These are phyloP conservation scores for Fusarium foetens DNA, from an alignment of 2,329 filamentous ascomycete genomes.

Conservation along the genomic window DNA sequence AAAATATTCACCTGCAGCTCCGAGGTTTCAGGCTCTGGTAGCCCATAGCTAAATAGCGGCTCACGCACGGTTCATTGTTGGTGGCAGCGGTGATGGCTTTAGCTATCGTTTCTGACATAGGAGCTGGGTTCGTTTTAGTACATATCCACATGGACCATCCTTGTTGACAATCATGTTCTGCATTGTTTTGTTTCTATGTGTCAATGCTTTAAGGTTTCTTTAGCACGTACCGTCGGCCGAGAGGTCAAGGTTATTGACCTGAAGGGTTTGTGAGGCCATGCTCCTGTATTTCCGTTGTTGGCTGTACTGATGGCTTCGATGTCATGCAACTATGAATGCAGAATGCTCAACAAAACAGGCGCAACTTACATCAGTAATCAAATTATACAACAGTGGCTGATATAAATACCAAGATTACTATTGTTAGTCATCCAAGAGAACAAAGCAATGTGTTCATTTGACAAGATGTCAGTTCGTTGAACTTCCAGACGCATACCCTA, in stretches of 20 bases:
- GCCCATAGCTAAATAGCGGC: slow-evolving; percentile 1
- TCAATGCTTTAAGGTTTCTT: slow-evolving; percentile 4
- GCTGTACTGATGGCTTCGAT: not conserved
- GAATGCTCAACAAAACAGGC: not conserved
- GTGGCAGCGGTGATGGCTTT: slow-evolving; percentile 28
- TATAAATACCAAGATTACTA: not conserved
- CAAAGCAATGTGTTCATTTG: not conserved
- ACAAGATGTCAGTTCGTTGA: not conserved
- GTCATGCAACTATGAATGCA: not conserved
- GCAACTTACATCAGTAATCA: too few relatives aligned
- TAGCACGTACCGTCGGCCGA: not conserved
- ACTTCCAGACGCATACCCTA: not conserved
- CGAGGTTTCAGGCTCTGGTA: slow-evolving; percentile 24
- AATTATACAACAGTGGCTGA: too few relatives aligned
- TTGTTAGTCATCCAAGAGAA: not conserved
- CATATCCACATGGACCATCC: slow-evolving; percentile 17
- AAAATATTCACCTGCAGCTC: not conserved
- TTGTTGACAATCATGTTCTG: slow-evolving; percentile 2
- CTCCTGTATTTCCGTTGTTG: not conserved
- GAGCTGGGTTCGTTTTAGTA: slow-evolving; percentile 2
- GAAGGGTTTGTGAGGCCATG: not conserved
- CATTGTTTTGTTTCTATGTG: not conserved
- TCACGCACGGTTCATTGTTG: slow-evolving; percentile 15
- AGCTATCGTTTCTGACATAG: slow-evolving; percentile 14
- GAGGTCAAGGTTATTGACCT: not conserved